These are phyloP conservation scores for Plasmodium malariae DNA, from an alignment of 169 alveolate species.

Conservation along the genomic window DNA sequence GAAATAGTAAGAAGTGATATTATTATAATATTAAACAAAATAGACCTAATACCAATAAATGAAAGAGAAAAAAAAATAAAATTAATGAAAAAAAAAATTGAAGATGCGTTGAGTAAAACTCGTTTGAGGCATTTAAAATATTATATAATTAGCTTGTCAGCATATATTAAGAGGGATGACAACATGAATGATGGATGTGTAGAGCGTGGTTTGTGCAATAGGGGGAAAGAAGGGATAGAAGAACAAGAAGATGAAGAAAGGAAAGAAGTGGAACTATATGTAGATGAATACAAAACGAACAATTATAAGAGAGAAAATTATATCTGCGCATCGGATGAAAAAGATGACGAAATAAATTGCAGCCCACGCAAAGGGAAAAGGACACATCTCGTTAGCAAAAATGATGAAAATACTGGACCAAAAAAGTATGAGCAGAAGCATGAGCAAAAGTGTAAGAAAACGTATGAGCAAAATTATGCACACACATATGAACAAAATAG, in stretches of 20 bases:
- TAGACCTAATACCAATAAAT: conserved; percentile 89
- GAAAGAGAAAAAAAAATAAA: conserved; percentile 82
- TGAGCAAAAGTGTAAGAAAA: background rate
- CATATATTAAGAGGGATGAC: conserved; percentile 80
- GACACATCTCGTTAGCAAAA: background rate
- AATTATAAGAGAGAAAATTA: background rate
- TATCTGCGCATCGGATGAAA: background rate
- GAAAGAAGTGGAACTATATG: background rate
- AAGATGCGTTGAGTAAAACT: conserved; percentile 75
- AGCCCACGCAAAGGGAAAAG: background rate
- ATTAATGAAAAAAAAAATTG: conserved; percentile 73
- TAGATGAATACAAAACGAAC: background rate
- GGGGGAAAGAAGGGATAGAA: conserved; percentile 31
- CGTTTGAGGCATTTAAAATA: conserved; percentile 79
- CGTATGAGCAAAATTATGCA: background rate
- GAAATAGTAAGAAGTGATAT: conserved; percentile 90
- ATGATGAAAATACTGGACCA: background rate
- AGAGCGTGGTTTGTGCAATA: background rate
- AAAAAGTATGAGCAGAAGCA: background rate
- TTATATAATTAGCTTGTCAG: conserved; percentile 81
- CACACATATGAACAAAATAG: background rate
- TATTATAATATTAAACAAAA: conserved; percentile 91
- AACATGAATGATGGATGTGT: conserved; percentile 68
- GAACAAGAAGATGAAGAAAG: no score
- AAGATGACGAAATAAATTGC: background rate